These are phyloP conservation scores for Sphaerulina vaccinii DNA, from an alignment of 2,329 filamentous ascomycete genomes.

Conservation along the genomic window DNA sequence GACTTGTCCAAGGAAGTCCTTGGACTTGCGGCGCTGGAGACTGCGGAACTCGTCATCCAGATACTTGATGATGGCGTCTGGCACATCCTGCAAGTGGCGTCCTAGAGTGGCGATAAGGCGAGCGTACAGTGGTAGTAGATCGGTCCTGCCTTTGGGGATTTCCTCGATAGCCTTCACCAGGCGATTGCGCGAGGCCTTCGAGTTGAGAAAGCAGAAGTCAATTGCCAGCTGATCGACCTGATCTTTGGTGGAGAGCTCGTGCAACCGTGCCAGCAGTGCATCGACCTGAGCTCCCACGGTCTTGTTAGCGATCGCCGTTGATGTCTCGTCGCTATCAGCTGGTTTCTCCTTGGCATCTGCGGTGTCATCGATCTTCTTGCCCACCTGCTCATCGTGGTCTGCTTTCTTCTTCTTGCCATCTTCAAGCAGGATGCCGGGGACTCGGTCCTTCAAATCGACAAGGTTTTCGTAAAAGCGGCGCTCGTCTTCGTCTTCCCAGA, in stretches of 20 bases:
- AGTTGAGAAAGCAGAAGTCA: constrained; percentile 97
- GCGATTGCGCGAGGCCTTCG: constrained; percentile 93
- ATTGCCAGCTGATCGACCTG: constrained; percentile 87
- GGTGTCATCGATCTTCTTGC: constrained; percentile 64
- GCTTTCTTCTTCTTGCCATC: constrained; percentile 91
- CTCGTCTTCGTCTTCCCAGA: constrained; percentile 99
- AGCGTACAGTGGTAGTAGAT: constrained; percentile 88
- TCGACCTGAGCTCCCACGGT: constrained; percentile 97
- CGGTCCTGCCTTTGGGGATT: constrained; percentile 87
- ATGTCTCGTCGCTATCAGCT: constrained; percentile 71
- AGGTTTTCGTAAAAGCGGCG: constrained; percentile 97
- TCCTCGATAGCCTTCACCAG: constrained; percentile 91
- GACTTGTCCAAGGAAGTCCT: constrained; percentile 93
- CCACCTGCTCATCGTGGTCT: constrained; percentile 77
- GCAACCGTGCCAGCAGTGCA: constrained; percentile 79
- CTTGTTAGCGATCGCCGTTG: constrained; percentile 94
- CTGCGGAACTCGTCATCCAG: constrained; percentile 96
- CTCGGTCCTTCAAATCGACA: constrained; percentile 91
- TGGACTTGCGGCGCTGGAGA: constrained; percentile 92
- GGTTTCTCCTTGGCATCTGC: constrained; percentile 54
- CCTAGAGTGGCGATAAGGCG: constrained; percentile 89
- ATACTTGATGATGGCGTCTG: constrained; percentile 85
- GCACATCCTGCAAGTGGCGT: constrained; percentile 91
- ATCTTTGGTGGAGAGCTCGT: constrained; percentile 88
- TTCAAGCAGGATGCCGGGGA: constrained; percentile 88